Evolutionary conservation across 2,329 filamentous ascomycete genomes (phyloP), one percentile per base, ranked within the genome.

Genomic region (Penicillium sp.): DNA sequence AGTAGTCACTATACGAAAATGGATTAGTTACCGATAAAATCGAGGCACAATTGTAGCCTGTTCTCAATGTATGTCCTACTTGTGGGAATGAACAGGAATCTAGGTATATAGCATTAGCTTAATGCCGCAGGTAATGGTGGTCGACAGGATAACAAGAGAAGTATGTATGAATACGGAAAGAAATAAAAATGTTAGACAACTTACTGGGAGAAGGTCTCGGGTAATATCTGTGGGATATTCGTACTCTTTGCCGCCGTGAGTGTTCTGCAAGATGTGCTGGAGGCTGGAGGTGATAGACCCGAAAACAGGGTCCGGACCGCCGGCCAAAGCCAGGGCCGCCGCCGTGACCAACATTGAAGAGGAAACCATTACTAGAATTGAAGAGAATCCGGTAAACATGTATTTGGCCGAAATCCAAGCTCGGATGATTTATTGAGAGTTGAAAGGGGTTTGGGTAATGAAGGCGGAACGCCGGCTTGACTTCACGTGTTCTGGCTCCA

Each of bases 171-270:
- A 25, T 3, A 9, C 8, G 27, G 21, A 23, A 19, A 10, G 31
- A 19, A 33, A 23, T 25, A n/a, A 16, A 9, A 21, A n/a, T 10
- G 14, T 10, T 26, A 25, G 35, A 33, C 11, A 26, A 75, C 77
- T 66, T 65, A 83, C 81, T 42, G 85, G 85, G 29, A 85, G 66
- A 59, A 88, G 85, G 1, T 80, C 83, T 58, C 84, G 78, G 1
- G 85, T 87, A 21, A 88, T 75, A 65, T 85, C 82, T 0, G 85
- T 88, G 0, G 85, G 85, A 71, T 87, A 88, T 19, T 70, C 77
- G 70, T 87, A 87, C 21, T 81, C 74, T 10, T 78, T 72, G 47
- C 77, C 79, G 23, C 76, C 71, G 63, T 84, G 78, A 6, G 83
- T 84, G 62, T 85, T 81, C 54, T 78, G 75, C 51, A 87, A 69